Conservation (phyloP, 495 filamentous ascomycete genomes). For the Lasiosphaeria ovina region DNA sequence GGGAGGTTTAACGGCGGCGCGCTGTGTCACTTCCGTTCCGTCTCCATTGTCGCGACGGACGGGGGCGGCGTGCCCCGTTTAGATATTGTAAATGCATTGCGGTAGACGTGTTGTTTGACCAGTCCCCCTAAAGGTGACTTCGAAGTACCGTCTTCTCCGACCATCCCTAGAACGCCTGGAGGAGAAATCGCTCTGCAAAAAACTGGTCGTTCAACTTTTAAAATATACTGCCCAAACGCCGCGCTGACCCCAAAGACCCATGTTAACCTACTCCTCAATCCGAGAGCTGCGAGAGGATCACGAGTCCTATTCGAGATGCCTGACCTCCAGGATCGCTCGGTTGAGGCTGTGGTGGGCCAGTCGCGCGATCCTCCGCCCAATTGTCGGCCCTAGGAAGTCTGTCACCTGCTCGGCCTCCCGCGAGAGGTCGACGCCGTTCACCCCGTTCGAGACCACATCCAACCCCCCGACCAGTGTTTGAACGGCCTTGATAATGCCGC, state of each 20-base stretch:
- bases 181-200: too few relatives aligned
- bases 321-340: conserved; percentile 49
- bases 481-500: conserved; percentile 60
- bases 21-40: not conserved
- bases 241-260: not conserved
- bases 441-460: conserved; percentile 20
- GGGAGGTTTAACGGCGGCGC: not conserved
- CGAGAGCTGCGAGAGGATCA: not conserved
- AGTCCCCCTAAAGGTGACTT: too few relatives aligned
- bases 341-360: conserved; percentile 51
- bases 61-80: too few relatives aligned
- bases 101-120: too few relatives aligned
- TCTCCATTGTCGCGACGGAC: too few relatives aligned
- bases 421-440: conserved; percentile 31
- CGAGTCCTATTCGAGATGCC: conserved; percentile 31
- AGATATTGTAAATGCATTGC: too few relatives aligned
- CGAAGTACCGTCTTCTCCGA: too few relatives aligned
- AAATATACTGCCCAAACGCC: not conserved
- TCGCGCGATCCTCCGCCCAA: conserved; percentile 58
- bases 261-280: not conserved
- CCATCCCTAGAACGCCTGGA: too few relatives aligned
- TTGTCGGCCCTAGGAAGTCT: conserved; percentile 54
- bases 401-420: conserved; percentile 52
- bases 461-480: conserved; percentile 34
- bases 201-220: too few relatives aligned